Percentiles rank a stretch among this genome's conserved stretches.
These are phyloP conservation scores for Penicillium sp. DNA, from an alignment of 2,329 filamentous ascomycete genomes.

Conservation along the genomic window DNA sequence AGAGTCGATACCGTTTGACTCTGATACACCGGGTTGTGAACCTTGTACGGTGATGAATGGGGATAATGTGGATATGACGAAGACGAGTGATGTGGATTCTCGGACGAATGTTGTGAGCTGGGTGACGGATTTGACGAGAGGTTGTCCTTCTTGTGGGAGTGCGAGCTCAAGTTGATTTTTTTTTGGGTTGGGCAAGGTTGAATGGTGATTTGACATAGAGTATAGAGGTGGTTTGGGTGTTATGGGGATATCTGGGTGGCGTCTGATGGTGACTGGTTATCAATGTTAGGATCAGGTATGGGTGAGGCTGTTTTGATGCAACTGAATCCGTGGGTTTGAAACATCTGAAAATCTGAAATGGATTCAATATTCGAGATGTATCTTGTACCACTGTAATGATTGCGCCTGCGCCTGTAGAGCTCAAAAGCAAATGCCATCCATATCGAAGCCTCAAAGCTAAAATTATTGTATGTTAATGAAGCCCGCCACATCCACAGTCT, in stretches of 20 bases:
- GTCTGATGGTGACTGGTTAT: too few species aligned
- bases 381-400: too few species aligned
- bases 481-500: conserved; percentile 30
- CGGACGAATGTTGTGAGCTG: conserved; percentile 12
- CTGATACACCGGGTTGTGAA: conserved; percentile 7
- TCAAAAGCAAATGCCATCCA: conserved; percentile 1
- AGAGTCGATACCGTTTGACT: conserved; percentile 9
- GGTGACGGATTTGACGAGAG: conserved; percentile 8
- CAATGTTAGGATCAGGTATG: too few species aligned
- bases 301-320: too few species aligned
- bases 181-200: too few species aligned
- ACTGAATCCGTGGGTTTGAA: too few species aligned
- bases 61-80: background rate
- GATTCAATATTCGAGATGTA: too few species aligned
- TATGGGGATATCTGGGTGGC: too few species aligned
- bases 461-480: conserved; percentile 22
- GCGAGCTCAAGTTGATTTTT: background rate
- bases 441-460: conserved; percentile 3
- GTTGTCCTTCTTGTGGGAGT: conserved; percentile 6
- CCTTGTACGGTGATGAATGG: conserved; percentile 2
- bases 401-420: background rate
- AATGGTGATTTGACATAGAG: too few species aligned
- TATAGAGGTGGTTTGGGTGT: too few species aligned
- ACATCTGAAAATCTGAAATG: too few species aligned
- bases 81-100: background rate